Base-by-base conservation (phyloP, 306 rosid species). In the Cucurbita argyrosperma region DNA sequence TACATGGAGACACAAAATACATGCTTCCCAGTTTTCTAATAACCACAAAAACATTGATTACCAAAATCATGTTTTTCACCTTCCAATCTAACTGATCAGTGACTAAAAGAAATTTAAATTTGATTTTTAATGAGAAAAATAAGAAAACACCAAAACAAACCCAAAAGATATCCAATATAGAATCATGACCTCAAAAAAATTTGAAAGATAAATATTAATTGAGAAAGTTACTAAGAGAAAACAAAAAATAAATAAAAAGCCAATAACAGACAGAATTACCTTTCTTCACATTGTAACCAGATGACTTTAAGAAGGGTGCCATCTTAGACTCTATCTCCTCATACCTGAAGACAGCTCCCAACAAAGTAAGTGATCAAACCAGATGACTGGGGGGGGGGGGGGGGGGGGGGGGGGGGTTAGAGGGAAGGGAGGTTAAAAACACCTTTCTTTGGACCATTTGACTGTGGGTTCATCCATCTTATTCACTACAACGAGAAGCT, bases 381-480 rank as follows among this genome's bases (percentile, higher is more conserved):
- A 61, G 67, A 83, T 51, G 42, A 35, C 42, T 65, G 43, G 30
- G 21, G 40, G 7, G 50, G 43, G 50, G 23, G 26, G 26, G 26
- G 26, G 26, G 26, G 26, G 21, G 21, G 21, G 21, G 21, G 50
- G 43, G 50, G 23, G 26, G 2, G 26, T 19, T 19, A 19, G 5
- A 43, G 26, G 26, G 26, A 1, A 49, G 50, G 37, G 64, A 53
- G 26, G 40, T 56, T 64, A 59, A 37, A 59, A 76, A 74, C 58
- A 94, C 99, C 99, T 95, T 85, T 88, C 96, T 87, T 95, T 95
- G 37, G 97, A 69, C 99, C 99, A 95, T 7, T 85, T 85, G 72
- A 95, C 99, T 0, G 99, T 95, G 70, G 96, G 96, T 0, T 95
- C 99, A 38, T 95, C 99, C 99, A 95, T 95, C 74, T 95, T 95